Evolutionary conservation across 73 alveolate species (phyloP).

Genomic region (Tetrahymena malaccensis): DNA sequence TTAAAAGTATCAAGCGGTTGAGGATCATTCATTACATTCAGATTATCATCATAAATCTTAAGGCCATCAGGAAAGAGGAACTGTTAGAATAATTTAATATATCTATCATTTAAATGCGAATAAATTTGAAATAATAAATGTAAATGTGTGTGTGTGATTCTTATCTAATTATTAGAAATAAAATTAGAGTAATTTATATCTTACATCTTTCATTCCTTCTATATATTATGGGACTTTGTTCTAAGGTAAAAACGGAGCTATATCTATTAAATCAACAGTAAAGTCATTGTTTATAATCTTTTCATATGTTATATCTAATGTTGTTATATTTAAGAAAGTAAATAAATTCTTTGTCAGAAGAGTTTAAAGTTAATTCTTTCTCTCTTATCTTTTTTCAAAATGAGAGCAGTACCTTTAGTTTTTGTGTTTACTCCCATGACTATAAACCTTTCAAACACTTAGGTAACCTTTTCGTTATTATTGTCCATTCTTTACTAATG

Average conservation of each 20-base stretch:
- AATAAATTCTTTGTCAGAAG: neutral
- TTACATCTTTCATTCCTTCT: neutral
- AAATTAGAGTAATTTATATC: neutral
- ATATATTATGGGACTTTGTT: neutral
- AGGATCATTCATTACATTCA: neutral
- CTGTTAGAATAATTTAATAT: neutral
- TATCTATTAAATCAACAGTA: neutral
- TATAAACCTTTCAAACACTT: neutral
- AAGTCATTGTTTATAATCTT: neutral
- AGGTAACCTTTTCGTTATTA: neutral
- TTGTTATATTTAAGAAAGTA: neutral
- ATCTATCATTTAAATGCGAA: neutral
- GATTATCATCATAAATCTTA: neutral
- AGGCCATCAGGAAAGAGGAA: neutral
- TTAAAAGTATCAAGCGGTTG: neutral
- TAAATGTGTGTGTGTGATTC: too few species aligned
- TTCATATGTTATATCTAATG: neutral
- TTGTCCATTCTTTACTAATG: neutral
- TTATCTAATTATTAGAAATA: too few species aligned
- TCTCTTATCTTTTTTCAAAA: neutral
- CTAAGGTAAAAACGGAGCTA: neutral
- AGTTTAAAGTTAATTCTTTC: neutral
- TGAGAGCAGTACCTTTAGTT: neutral
- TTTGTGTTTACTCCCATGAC: neutral
- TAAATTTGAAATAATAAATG: neutral